Evolutionary conservation across 2,329 filamentous ascomycete genomes (phyloP).

Genomic region (Fusarium sp.): DNA sequence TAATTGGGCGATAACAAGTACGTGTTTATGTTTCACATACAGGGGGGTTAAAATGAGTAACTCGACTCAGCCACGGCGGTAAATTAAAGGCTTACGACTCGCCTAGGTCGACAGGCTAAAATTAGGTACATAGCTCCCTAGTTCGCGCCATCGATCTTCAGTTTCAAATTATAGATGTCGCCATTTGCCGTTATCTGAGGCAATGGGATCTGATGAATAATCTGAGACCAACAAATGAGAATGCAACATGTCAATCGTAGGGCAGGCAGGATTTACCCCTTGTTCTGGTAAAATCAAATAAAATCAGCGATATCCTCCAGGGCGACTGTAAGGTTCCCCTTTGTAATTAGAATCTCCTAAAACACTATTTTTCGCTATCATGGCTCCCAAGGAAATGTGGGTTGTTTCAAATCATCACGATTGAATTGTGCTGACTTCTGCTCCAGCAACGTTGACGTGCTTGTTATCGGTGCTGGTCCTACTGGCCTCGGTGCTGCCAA

Average conservation of each 20-base stretch:
- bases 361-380: no score
- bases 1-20: not conserved
- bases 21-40: not conserved
- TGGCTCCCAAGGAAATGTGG: no score
- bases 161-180: not conserved
- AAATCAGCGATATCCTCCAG: no score
- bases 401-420: no score
- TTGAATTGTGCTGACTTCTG: no score
- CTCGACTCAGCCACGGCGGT: not conserved
- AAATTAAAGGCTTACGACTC: not conserved
- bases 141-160: not conserved
- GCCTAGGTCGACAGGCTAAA: not conserved
- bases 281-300: no score
- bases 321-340: no score
- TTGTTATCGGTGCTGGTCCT: conserved; percentile 97
- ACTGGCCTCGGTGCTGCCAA: conserved; percentile 98
- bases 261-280: no score
- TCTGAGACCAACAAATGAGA: no score
- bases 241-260: no score
- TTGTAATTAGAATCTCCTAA: no score
- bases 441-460: conserved; percentile 89
- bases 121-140: not conserved
- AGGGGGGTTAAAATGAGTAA: not conserved
- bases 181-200: not conserved
- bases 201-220: not conserved